Conservation (phyloP, 805 yeast species). For the Lipomyces yamadae region DNA sequence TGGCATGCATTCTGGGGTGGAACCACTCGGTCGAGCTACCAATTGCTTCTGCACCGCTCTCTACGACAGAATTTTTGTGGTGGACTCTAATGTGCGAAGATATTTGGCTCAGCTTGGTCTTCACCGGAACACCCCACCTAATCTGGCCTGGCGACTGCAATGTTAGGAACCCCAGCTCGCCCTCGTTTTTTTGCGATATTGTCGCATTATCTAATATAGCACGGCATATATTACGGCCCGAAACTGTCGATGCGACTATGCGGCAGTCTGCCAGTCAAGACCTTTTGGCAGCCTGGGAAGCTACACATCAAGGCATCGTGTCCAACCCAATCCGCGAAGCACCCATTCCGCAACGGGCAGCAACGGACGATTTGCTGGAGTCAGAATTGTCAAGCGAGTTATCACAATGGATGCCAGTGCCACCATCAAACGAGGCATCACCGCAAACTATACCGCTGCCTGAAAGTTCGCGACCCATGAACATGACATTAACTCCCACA, state of each 20-base stretch:
- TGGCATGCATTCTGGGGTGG: constrained; percentile 29
- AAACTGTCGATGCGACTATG: constrained; percentile 10
- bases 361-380: neutral
- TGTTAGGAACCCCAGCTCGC: constrained; percentile 18
- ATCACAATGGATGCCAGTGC: constrained; percentile 1
- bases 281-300: constrained; percentile 23
- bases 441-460: constrained; percentile 9
- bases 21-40: constrained; percentile 14
- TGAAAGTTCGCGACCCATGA: neutral
- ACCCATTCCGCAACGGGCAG: neutral
- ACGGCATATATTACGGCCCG: constrained; percentile 20
- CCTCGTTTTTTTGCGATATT: constrained; percentile 20
- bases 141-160: constrained; percentile 17
- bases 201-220: constrained; percentile 19
- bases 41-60: constrained; percentile 7
- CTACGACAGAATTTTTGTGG: constrained; percentile 27
- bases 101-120: constrained; percentile 22
- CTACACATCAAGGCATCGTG: constrained; percentile 9
- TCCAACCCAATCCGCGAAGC: constrained; percentile 5
- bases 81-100: constrained; percentile 29
- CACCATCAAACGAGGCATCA: neutral
- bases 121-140: constrained; percentile 23
- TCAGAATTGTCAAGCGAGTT: neutral
- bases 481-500: constrained; percentile 15
- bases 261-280: constrained; percentile 12